Conservation (phyloP, 1,284 basidiomycete genomes). For the Ustilago sp. region DNA sequence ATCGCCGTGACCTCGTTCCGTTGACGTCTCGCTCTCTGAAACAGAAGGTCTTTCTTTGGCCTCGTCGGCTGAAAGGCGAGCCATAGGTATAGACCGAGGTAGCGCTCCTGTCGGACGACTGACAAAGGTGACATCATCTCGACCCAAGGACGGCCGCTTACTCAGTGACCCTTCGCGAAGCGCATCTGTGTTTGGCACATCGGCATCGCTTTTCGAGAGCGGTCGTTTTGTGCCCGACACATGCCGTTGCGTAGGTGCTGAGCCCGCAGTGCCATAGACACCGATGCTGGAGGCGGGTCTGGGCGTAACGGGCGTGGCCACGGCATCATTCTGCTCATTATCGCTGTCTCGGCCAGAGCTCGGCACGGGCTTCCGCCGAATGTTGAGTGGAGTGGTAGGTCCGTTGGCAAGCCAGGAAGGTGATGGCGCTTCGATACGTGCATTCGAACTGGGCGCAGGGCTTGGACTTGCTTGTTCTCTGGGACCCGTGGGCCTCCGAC, state of each 20-base stretch:
- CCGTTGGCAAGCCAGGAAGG: conserved; percentile 27
- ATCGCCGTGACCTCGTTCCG: conserved; percentile 31
- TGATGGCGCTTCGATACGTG: conserved; percentile 12
- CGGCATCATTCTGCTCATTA: conserved; percentile 7
- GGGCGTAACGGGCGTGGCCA: conserved; percentile 14
- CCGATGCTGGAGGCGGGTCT: conserved; percentile 27
- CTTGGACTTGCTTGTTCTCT: conserved; percentile 36
- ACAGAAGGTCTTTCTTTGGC: conserved; percentile 22
- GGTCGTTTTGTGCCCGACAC: conserved; percentile 35
- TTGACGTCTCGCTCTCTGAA: conserved; percentile 40
- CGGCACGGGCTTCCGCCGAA: conserved; percentile 40
- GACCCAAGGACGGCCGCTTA: conserved; percentile 32
- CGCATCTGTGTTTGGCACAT: conserved; percentile 4
- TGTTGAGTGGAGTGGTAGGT: conserved; percentile 43
- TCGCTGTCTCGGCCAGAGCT: not conserved
- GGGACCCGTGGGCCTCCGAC: conserved; percentile 49
- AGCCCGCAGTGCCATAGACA: conserved; percentile 5
- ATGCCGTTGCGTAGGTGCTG: conserved; percentile 10
- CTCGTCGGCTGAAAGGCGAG: conserved; percentile 18
- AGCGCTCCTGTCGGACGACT: conserved; percentile 6
- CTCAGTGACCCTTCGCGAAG: conserved; percentile 17
- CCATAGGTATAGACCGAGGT: conserved; percentile 18
- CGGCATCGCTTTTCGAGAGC: conserved; percentile 16
- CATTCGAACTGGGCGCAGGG: conserved; percentile 12
- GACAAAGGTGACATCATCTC: not conserved